Evolutionary conservation across 179 eudicot species (phyloP), one percentile per base, ranked within the genome.

Genomic region (Actinidia polygama): DNA sequence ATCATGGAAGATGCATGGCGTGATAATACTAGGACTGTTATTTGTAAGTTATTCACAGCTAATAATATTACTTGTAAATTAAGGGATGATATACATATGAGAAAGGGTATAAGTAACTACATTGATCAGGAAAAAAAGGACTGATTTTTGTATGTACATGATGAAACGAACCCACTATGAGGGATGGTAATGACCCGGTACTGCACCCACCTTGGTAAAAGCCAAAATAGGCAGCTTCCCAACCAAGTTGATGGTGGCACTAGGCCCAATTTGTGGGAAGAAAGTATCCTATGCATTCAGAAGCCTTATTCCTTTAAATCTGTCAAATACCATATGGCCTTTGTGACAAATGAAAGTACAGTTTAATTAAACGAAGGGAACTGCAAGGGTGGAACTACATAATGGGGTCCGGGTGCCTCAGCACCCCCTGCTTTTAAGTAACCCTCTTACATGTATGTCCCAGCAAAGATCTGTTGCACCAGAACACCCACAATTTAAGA

Each of bases 151-250:
- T 40, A 40, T 40, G 44, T 40, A 1, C 44, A 40, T 44, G 74
- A 44, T 71, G 10, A 16, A 18, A 21, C 4, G 75, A 44, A 71
- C 8, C 74, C 12, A 46, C 23, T 5, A 46, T 16, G 53, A 68
- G 44, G 51, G 73, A 68, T 71, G 75, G 51, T 16, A 71, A 19
- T 24, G 19, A 19, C 11, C 75, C 51, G 12, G 40, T 7, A 10
- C 36, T 12, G 75, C 54, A 19, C 75, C 10, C 54, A 8, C 74
- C 10, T 46, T 19, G 26, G 47, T 46, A 19, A 54, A 46, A 71
- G 75, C 75, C 54, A 69, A 69, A 69, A 44, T 36, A n/a, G 26
- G 54, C 49, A 26, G 63, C 63, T 54, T 54, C 62, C 24, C 78
- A 54, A 75, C 49, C 47, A 12, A 75, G 78, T 44, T 71, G 21